phyloP scores from a whole-genome alignment of 345 rosid genomes.

The Hevea brasiliensis region DNA sequence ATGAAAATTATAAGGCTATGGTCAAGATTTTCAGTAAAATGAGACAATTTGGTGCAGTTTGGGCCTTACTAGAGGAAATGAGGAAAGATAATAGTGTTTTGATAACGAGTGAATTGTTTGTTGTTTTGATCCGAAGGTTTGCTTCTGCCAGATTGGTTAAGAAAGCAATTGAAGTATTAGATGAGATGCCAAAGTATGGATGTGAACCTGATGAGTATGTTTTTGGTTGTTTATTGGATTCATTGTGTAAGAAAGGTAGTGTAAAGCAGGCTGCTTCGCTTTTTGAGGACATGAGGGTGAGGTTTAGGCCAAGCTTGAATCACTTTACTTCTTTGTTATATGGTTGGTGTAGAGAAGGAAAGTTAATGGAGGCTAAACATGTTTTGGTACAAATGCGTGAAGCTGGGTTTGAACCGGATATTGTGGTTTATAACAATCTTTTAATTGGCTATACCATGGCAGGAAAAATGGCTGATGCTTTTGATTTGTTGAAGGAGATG shows the following conservation, averaged over 20 bases:
- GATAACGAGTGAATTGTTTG: conserved; percentile 69
- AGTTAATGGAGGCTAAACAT: conserved; percentile 81
- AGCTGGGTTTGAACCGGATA: conserved; percentile 74
- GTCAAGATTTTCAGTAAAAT: conserved; percentile 71
- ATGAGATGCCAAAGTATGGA: conserved; percentile 90
- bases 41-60: conserved; percentile 81
- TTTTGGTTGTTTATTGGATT: conserved; percentile 79
- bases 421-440: conserved; percentile 75
- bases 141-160: conserved; percentile 68
- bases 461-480: conserved; percentile 74
- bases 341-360: conserved; percentile 95
- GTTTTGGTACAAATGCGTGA: conserved; percentile 84
- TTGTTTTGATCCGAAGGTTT: conserved; percentile 70
- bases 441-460: conserved; percentile 60
- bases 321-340: conserved; percentile 71
- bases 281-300: conserved; percentile 70
- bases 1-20: conserved; percentile 72
- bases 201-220: conserved; percentile 71
- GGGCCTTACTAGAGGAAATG: conserved; percentile 90
- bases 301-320: conserved; percentile 51
- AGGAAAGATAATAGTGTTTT: conserved; percentile 66
- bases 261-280: conserved; percentile 86
- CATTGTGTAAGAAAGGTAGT: conserved; percentile 72
- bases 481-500: conserved; percentile 79
- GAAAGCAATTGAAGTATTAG: conserved; percentile 85